Evolutionary conservation across 2,329 filamentous ascomycete genomes (phyloP).

Genomic region (Drechslera avenae): DNA sequence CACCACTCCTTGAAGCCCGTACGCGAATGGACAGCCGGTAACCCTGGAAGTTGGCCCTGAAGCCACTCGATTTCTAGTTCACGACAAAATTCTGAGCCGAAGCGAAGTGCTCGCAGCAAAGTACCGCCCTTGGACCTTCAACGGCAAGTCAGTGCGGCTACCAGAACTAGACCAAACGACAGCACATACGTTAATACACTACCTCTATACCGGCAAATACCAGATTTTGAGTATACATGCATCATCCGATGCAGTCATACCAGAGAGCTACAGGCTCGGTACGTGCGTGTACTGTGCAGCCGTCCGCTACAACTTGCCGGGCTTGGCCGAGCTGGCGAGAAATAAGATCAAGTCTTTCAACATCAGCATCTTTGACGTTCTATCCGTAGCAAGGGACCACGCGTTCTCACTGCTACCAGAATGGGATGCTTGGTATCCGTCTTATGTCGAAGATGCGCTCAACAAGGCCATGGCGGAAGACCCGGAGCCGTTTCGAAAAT

Average conservation of each 20-base stretch:
- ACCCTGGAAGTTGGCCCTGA: conserved; percentile 28
- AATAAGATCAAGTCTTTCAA: conserved; percentile 24
- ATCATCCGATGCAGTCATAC: conserved; percentile 1
- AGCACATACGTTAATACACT: conserved; percentile 34
- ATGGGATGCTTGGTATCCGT: conserved; percentile 32
- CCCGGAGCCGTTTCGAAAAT: conserved; percentile 27
- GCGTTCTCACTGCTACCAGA: conserved; percentile 30
- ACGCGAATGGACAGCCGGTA: conserved; percentile 24
- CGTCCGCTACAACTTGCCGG: conserved; percentile 30
- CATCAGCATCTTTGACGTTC: conserved; percentile 29
- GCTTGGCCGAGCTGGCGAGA: conserved; percentile 32
- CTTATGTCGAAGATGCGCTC: conserved; percentile 30
- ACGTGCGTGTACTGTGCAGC: conserved; percentile 38
- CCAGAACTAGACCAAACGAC: conserved; percentile 32
- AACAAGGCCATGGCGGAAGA: conserved; percentile 26
- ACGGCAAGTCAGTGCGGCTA: conserved; percentile 22
- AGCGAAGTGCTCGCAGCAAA: conserved; percentile 28
- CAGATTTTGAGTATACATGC: conserved; percentile 16
- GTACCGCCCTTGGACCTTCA: conserved; percentile 12
- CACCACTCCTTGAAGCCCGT: conserved; percentile 16
- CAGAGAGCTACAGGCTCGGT: conserved; percentile 24
- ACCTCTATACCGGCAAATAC: conserved; percentile 32
- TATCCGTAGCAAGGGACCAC: conserved; percentile 27
- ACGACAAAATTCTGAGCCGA: conserved; percentile 30
- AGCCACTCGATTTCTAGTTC: conserved; percentile 29